phyloP scores from a whole-genome alignment of 495 filamentous ascomycete species.

The Penicillium arizonense region DNA sequence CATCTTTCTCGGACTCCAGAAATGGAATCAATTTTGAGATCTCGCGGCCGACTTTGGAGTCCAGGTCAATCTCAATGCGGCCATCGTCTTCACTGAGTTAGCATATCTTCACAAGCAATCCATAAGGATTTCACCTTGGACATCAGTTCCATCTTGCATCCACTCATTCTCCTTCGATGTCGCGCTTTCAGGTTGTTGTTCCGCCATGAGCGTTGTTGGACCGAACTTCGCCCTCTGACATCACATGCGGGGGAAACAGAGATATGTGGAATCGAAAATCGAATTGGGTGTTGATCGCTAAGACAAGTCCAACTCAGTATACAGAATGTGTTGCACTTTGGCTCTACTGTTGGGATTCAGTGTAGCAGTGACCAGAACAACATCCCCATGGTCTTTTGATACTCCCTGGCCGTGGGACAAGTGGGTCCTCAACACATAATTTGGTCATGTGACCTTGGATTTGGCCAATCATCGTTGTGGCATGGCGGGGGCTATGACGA shows the following conservation, averaged over 20 bases:
- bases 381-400: too few species aligned
- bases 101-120: background rate
- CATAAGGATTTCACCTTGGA: background rate
- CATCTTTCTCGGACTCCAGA: background rate
- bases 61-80: constrained; percentile 11
- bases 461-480: too few species aligned
- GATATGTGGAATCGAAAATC: too few species aligned
- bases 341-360: too few species aligned
- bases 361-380: too few species aligned
- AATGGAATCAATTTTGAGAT: constrained; percentile 6
- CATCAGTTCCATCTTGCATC: constrained; percentile 1
- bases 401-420: too few species aligned
- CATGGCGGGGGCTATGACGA: too few species aligned
- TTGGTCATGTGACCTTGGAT: too few species aligned
- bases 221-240: background rate
- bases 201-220: background rate
- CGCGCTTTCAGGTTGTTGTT: background rate
- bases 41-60: constrained; percentile 6
- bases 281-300: too few species aligned
- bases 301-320: too few species aligned
- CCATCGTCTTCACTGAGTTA: constrained; percentile 5
- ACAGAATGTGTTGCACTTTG: too few species aligned
- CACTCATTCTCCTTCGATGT: background rate
- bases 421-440: too few species aligned
- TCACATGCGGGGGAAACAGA: background rate